Evolutionary conservation across 176 grass and related monocot species (phyloP), one percentile per base, ranked within the genome.

Genomic region (Oryza glaberrima): DNA sequence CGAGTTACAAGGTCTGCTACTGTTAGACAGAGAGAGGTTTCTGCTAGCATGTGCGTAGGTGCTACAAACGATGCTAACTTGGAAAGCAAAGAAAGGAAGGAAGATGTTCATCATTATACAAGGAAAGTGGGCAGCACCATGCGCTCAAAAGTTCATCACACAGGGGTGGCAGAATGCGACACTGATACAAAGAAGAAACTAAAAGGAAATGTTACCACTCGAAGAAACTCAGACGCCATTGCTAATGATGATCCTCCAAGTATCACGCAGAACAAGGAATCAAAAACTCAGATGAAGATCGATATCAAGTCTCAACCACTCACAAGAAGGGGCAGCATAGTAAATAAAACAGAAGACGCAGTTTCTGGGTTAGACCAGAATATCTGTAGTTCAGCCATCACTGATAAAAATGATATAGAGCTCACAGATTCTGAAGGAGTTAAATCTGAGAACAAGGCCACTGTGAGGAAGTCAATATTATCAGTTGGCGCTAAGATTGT

Each of bases 1-100:
- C 89, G 94, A 88, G 83, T 97, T 69, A 97, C 94, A 68, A 97
- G 94, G 56, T 94, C 92, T 79, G 73, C 87, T 88, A 70, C 90
- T 65, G 82, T 88, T 77, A 90, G 79, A 72, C 80, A 88, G 68
- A 92, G 78, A 76, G 76, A 87, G 69, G 76, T 79, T 90, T 73
- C 77, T 79, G 80, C 65, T 74, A 67, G 56, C 52, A 81, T 60
- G 69, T 46, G 46, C 13, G 70, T 47, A 88, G 76, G 44, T 85
- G 81, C 22, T 52, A 64, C 74, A 71, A 64, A 82, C 5, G 69
- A 36, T 34, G 72, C 61, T 41, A 63, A 43, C 41, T 34, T 67
- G 56, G 88, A 77, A 79, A 79, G 70, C 52, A 89, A 75, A 58
- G 90, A 68, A 34, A 76, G 9, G 20, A 87, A 87, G 65, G 85